Conservation (phyloP, 2,329 filamentous ascomycete species). For the Scopulariopsis brevicaulis region DNA sequence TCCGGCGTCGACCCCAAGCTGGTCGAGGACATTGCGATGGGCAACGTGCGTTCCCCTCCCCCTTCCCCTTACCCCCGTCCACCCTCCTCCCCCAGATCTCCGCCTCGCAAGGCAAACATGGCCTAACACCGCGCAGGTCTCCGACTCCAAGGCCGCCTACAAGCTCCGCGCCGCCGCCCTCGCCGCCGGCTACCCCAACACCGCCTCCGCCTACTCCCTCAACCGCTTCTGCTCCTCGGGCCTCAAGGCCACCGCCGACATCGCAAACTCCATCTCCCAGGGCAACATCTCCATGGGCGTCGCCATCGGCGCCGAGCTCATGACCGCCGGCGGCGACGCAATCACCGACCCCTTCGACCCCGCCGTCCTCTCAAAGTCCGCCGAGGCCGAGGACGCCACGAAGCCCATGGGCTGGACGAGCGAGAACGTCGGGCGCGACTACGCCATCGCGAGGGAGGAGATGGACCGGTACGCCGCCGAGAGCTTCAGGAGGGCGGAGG, state of each 20-base stretch:
- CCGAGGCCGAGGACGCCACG: constrained; percentile 77
- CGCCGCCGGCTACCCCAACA: constrained; percentile 89
- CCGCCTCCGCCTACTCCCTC: constrained; percentile 65
- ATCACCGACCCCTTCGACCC: constrained; percentile 66
- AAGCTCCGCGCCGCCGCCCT: constrained; percentile 81
- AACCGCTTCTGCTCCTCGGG: constrained; percentile 98
- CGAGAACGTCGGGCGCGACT: constrained; percentile 90
- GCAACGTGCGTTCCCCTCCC: constrained; percentile 55
- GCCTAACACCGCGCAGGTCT: constrained; percentile 44
- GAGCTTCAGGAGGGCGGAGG: constrained; percentile 79
- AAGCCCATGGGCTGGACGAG: constrained; percentile 97
- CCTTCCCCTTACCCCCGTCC: background rate
- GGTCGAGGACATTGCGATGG: constrained; percentile 83
- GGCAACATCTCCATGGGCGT: constrained; percentile 82
- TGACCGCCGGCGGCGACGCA: constrained; percentile 64
- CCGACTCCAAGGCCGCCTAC: constrained; percentile 77
- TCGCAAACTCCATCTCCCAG: constrained; percentile 72
- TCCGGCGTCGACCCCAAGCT: constrained; percentile 69
- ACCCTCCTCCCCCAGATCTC: background rate
- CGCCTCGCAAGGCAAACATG: too few species aligned
- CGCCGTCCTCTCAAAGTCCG: constrained; percentile 56
- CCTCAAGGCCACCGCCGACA: constrained; percentile 89
- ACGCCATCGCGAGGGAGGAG: constrained; percentile 65
- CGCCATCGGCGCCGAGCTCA: constrained; percentile 79
- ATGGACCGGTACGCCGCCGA: constrained; percentile 84